Evolutionary conservation across 371 early-diverging fungal genomes (phyloP), one percentile per base, ranked within the genome.

Genomic region (Fennellomyces sp.): DNA sequence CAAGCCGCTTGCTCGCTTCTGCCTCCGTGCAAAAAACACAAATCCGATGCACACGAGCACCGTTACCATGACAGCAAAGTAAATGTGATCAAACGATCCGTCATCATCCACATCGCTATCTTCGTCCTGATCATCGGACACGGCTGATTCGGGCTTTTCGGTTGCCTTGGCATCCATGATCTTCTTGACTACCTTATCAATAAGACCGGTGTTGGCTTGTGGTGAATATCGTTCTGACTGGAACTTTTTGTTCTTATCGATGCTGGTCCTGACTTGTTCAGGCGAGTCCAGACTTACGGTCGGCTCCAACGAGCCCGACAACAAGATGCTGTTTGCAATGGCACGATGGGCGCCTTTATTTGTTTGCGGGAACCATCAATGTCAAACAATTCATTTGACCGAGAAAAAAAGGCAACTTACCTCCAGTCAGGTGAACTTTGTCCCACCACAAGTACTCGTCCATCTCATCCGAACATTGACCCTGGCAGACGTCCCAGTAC

Each of bases 371-470:
- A n/a, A n/a, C n/a, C n/a, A n/a, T n/a, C n/a, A n/a, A n/a, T n/a
- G n/a, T n/a, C n/a, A n/a, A n/a, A n/a, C n/a, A n/a, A n/a, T n/a
- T n/a, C n/a, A n/a, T n/a, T n/a, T n/a, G n/a, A n/a, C n/a, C n/a
- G n/a, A n/a, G n/a, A n/a, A n/a, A n/a, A n/a, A n/a, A n/a, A n/a
- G n/a, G n/a, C n/a, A 5, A 39, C 50, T 56, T 64, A 66, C 75
- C 77, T 50, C 80, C 80, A 58, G 80, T 75, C 60, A 76, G 50
- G 58, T 80, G 77, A 5, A 60, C 58, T 30, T 64, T 67, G 53
- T 80, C 80, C 80, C 80, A 80, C 80, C 80, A 80, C 8, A 80
- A 60, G 56, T 75, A 80, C 2, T 58, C 56, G 30, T 80, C 66
- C 1, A 71, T 41, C 8, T 64, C 58, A 48, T 76, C 75, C 5